Evolutionary conservation across 2,329 filamentous ascomycete species (phyloP), one percentile per base, ranked within the genome.

Genomic region (Trichoderma koningiopsis): DNA sequence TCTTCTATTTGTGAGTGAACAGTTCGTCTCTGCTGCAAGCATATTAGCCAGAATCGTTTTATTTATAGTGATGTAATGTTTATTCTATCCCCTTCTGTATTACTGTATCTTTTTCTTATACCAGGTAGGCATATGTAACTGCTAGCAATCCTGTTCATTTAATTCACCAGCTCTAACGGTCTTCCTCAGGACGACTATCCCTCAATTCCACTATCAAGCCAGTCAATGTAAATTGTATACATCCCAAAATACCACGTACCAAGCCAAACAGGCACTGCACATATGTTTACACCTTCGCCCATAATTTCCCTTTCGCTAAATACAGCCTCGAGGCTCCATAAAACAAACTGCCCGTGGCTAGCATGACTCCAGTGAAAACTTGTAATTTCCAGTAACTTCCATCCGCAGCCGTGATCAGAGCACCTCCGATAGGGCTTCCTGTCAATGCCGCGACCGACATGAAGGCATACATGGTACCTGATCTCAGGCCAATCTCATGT

Each of bases 401-500:
- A 35, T 16, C 31, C 10, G 43, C 19, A 22, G 29, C 43, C 1
- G 43, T 63, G 16, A 63, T 52, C 5, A 63, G 16, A 10, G 60
- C 43, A 22, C 60, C 60, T 35, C 60, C 60, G 31, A 63, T 53
- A 10, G 60, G 60, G 7, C 60, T 63, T 11, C 60, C 60, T 3
- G 43, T 52, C 22, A 53, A 31, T 5, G 43, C 60, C 3, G 43
- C 60, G 11, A 63, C 29, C 7, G 60, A 63, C 43, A 52, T 52
- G 5, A 35, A 33, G 4, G 43, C 60, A 47, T 63, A 63, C 43
- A 63, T 52, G 6, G 60, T 31, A 4, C 60, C 60, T 19, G 60
- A 52, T 13, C 60, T 52, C 10, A 52, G n/a, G 11, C 60, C 43
- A n/a, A 63, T 52, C 11, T 63, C 29, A 8, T 47, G 43, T 19